Percentiles rank a stretch among this genome's conserved stretches.
These are phyloP conservation scores for Candolleomyces eurysporus DNA, from an alignment of 768 basidiomycete species.

Conservation along the genomic window DNA sequence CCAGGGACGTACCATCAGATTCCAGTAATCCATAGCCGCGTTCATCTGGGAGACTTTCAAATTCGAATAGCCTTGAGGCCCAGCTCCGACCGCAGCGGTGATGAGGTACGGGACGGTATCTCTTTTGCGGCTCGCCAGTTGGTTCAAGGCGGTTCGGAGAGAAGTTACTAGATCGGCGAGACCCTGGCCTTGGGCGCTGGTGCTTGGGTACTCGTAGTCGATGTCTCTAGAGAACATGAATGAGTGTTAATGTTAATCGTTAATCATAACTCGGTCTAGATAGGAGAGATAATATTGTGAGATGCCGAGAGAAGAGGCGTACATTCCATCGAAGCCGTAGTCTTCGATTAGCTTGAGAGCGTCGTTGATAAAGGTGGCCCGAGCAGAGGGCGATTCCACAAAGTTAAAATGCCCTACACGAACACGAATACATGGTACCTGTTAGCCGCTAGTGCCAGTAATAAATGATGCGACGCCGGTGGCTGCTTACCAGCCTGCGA, in stretches of 20 bases:
- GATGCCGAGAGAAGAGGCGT: conserved; percentile 17
- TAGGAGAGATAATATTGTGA: not conserved
- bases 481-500: conserved; percentile 47
- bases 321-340: conserved; percentile 82
- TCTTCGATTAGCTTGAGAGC: conserved; percentile 68
- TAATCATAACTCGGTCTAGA: not conserved
- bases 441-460: too few relatives aligned
- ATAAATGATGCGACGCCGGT: not conserved
- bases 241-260: not conserved
- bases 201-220: conserved; percentile 78
- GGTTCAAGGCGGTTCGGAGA: conserved; percentile 61
- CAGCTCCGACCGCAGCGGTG: conserved; percentile 65
- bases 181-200: conserved; percentile 56
- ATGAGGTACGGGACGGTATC: conserved; percentile 59
- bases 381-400: conserved; percentile 47
- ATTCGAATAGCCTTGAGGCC: conserved; percentile 54
- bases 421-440: not conserved
- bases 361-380: conserved; percentile 55
- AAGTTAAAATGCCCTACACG: conserved; percentile 61
- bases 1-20: conserved; percentile 61
- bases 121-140: conserved; percentile 56
- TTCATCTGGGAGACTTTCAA: conserved; percentile 66
- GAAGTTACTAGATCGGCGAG: conserved; percentile 64
- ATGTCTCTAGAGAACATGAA: conserved; percentile 46
- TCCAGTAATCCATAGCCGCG: conserved; percentile 69